Percentiles rank a stretch among this genome's conserved stretches.
Conservation (phyloP, 768 basidiomycete species). For the Amanita inopinata region DNA sequence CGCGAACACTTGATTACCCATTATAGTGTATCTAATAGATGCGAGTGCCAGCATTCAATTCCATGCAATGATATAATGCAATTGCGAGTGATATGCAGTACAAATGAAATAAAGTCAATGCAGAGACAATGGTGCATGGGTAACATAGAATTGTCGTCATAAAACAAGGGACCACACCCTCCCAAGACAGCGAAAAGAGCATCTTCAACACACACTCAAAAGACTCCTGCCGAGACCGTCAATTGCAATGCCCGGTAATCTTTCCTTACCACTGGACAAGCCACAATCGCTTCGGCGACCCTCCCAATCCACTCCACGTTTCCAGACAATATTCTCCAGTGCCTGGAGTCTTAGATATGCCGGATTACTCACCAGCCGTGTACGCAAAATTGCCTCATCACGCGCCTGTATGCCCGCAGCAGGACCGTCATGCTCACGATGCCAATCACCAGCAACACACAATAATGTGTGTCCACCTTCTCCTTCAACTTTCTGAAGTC, state of each 20-base stretch:
- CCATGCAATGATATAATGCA: too few species aligned
- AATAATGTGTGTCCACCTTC: neutral
- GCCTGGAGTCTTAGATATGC: conserved; percentile 49
- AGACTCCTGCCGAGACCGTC: conserved; percentile 51
- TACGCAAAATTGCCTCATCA: conserved; percentile 19
- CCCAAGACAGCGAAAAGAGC: too few species aligned
- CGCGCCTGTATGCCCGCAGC: neutral
- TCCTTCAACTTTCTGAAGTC: neutral
- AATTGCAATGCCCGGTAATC: conserved; percentile 47
- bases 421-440: neutral
- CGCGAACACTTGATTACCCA: too few species aligned
- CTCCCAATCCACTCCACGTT: conserved; percentile 35
- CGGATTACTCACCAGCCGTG: conserved; percentile 53
- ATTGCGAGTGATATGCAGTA: too few species aligned
- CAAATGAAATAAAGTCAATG: too few species aligned
- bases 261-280: conserved; percentile 47
- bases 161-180: too few species aligned
- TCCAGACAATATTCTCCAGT: conserved; percentile 44
- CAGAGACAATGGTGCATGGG: too few species aligned
- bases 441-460: neutral
- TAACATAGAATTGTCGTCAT: too few species aligned
- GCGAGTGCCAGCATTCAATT: too few species aligned
- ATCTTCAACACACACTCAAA: conserved; percentile 20
- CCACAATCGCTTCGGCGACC: conserved; percentile 38
- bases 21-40: too few species aligned